Conservation (phyloP, 2,329 filamentous ascomycete species). For the Alternaria tenuissima region DNA sequence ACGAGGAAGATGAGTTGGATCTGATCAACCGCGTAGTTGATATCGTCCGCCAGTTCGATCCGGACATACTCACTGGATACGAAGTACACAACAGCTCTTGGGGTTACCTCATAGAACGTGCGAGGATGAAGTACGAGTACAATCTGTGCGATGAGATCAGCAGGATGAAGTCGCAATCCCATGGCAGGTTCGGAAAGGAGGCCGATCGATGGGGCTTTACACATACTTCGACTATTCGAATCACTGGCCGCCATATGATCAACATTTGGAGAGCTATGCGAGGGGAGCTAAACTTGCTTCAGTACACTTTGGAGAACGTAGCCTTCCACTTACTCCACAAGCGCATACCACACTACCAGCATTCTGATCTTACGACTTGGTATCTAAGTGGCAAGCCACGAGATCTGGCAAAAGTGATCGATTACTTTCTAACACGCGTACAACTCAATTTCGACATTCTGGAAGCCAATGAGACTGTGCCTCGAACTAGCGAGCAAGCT, state of each 20-base stretch:
- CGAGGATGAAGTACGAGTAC: constrained; percentile 84
- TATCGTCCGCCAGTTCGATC: constrained; percentile 83
- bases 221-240: constrained; percentile 86
- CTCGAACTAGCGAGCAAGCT: constrained; percentile 92
- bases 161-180: constrained; percentile 82
- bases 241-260: constrained; percentile 96
- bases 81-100: constrained; percentile 94
- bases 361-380: constrained; percentile 82
- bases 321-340: constrained; percentile 88
- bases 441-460: constrained; percentile 89
- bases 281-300: constrained; percentile 86
- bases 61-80: constrained; percentile 92
- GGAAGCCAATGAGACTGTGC: constrained; percentile 85
- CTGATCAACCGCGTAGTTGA: constrained; percentile 86
- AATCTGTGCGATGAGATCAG: constrained; percentile 92
- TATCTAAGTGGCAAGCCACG: constrained; percentile 73
- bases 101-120: constrained; percentile 94
- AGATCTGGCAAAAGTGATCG: constrained; percentile 76
- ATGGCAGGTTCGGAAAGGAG: constrained; percentile 85
- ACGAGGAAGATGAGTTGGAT: constrained; percentile 83
- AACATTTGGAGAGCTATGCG: constrained; percentile 98
- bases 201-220: constrained; percentile 93
- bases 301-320: constrained; percentile 97
- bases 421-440: constrained; percentile 79
- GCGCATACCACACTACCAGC: constrained; percentile 86